Evolutionary conservation across 352 stramenopile genomes (phyloP).

Genomic region (Phytophthora cryptogea): DNA sequence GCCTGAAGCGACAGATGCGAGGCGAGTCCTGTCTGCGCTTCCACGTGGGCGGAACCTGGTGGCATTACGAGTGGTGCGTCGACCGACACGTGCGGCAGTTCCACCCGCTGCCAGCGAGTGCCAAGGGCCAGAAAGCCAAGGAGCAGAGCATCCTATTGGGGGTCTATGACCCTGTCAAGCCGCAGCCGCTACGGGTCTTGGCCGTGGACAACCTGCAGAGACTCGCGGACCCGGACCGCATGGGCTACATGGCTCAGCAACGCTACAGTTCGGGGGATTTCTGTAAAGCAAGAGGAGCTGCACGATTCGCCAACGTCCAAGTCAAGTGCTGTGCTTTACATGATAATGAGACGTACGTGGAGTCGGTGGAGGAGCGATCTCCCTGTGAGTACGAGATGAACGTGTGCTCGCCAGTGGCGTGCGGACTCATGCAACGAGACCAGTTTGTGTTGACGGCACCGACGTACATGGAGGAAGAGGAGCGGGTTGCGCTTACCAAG

Average conservation of each 20-base stretch:
- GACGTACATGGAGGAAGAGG: conserved; percentile 56
- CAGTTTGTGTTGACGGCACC: conserved; percentile 65
- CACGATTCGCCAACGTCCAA: conserved; percentile 45
- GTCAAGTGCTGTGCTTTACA: conserved; percentile 82
- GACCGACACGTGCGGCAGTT: conserved; percentile 74
- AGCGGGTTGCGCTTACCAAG: conserved; percentile 50
- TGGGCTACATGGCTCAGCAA: conserved; percentile 65
- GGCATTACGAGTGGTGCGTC: conserved; percentile 88
- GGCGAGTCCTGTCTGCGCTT: conserved; percentile 58
- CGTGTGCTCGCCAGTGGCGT: conserved; percentile 78
- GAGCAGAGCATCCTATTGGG: conserved; percentile 51
- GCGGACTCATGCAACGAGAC: conserved; percentile 70
- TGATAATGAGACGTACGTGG: conserved; percentile 85
- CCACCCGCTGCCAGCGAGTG: conserved; percentile 31
- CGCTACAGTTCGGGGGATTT: conserved; percentile 57
- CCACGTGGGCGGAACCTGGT: conserved; percentile 70
- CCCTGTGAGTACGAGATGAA: conserved; percentile 64
- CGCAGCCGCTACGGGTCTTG: conserved; percentile 48
- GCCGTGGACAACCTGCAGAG: conserved; percentile 39
- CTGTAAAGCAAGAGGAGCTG: conserved; percentile 15
- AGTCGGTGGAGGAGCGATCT: conserved; percentile 55
- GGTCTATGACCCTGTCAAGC: conserved; percentile 32
- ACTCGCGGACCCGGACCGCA: conserved; percentile 51
- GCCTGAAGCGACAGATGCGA: conserved; percentile 59
- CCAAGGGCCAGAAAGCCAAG: conserved; percentile 15